These are phyloP conservation scores for Pistacia vera DNA, from an alignment of 345 rosid species.

Conservation along the genomic window DNA sequence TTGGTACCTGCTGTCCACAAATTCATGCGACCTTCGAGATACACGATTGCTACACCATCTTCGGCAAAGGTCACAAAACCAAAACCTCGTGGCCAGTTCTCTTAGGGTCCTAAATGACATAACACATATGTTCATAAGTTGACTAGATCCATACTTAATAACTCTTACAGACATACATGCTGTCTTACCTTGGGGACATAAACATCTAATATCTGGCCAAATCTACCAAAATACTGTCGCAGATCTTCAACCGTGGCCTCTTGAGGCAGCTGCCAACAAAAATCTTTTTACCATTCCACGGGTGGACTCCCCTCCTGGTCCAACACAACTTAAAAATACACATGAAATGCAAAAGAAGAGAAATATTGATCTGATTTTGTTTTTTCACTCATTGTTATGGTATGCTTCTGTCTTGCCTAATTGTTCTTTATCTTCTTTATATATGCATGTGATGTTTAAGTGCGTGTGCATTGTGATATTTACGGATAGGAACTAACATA, in stretches of 20 bases:
- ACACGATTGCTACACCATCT: conserved; percentile 94
- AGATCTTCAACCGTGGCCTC: conserved; percentile 88
- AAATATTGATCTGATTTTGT: neutral
- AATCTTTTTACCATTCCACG: conserved; percentile 86
- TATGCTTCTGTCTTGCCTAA: neutral
- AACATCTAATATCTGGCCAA: conserved; percentile 88
- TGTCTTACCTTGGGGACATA: conserved; percentile 69
- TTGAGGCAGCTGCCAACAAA: conserved; percentile 78
- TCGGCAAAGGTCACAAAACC: conserved; percentile 96
- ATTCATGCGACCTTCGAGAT: conserved; percentile 88
- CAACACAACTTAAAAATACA: conserved; percentile 23
- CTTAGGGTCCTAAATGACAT: conserved; percentile 72
- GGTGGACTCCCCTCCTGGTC: conserved; percentile 59
- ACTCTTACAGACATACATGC: neutral
- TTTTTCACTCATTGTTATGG: neutral
- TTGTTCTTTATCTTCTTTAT: neutral
- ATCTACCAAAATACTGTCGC: conserved; percentile 87
- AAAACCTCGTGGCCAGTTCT: conserved; percentile 95
- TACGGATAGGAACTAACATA: neutral
- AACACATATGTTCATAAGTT: conserved; percentile 12
- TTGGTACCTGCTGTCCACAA: conserved; percentile 91
- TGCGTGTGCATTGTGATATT: neutral
- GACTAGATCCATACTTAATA: neutral
- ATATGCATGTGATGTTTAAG: neutral
- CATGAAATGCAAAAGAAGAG: neutral